phyloP scores from a whole-genome alignment of 202 grass and related monocot genomes.

The Brachypodium distachyon region DNA sequence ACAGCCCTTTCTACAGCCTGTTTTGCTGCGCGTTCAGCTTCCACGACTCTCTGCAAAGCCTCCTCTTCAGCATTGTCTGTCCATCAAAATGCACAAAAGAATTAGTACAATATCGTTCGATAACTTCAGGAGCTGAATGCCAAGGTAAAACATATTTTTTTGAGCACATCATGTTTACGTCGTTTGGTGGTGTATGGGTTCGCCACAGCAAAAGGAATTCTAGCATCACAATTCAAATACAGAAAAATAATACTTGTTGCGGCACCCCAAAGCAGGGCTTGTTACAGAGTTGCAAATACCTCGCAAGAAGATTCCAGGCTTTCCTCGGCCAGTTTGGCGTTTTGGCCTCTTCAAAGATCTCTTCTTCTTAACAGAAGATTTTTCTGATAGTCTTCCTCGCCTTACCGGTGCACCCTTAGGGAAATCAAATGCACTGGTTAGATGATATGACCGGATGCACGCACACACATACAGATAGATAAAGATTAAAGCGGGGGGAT shows the following conservation, averaged over 20 bases:
- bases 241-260: background rate
- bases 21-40: conserved; percentile 49
- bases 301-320: conserved; percentile 46
- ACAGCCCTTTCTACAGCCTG: conserved; percentile 49
- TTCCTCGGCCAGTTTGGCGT: conserved; percentile 47
- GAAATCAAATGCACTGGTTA: background rate
- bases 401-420: conserved; percentile 34
- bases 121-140: background rate
- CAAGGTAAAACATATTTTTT: background rate
- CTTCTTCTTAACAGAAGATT: conserved; percentile 61
- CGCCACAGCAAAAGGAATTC: background rate
- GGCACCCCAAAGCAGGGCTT: background rate
- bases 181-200: background rate
- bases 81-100: background rate
- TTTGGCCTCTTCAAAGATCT: conserved; percentile 81
- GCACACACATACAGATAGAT: background rate
- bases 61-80: conserved; percentile 48
- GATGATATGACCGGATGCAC: background rate
- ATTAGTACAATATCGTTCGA: background rate
- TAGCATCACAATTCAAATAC: background rate
- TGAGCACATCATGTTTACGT: background rate
- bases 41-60: conserved; percentile 46
- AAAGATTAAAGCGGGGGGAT: background rate
- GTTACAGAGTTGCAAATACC: conserved; percentile 27
- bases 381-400: conserved; percentile 41